Evolutionary conservation across 257 asterid genomes (phyloP), one percentile per base, ranked within the genome.

Genomic region (Primulina huaijiensis): DNA sequence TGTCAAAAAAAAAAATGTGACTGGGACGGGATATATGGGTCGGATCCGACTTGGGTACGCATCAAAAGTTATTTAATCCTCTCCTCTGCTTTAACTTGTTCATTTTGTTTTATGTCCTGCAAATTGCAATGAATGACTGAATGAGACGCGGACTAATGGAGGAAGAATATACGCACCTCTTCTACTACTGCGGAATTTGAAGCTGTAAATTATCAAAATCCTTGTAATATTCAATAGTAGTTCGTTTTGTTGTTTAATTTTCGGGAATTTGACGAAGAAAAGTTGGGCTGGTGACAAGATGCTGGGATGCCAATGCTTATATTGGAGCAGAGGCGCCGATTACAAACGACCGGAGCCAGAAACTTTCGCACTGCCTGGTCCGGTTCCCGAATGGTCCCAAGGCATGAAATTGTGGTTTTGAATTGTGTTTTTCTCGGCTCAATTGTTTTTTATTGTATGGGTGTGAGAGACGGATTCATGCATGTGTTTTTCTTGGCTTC

Each of bases 331-430:
- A 69, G 79, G 72, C 61, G 21, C 74, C 73, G 82, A 81, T 78
- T 73, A 74, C 53, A 61, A 20, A 57, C 84, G 70, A 61, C 77
- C 82, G 68, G 85, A 72, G 27, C 82, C 85, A 30, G 87, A 86
- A 19, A 53, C 69, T 10, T 87, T 80, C 85, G 73, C 81, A 23
- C 88, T 90, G 8, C 96, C 98, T 71, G 87, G 84, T 23, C 88
- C 96, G 43, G 76, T 93, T 69, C 96, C 98, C 1, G 82, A 75
- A 73, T 93, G 98, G 97, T 94, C 95, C 57, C 82, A 75, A 78
- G 95, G 97, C 86, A 72, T 37, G 56, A 34, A 5, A 38, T 29
- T 31, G 1, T 70, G 29, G 27, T 40, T 53, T 69, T 76, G 30
- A 27, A 27, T 11, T 20, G 16, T 16, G 62, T 55, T 61, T 33